Evolutionary conservation across 345 rosid species (phyloP).

Genomic region (Clarkia xantiana): DNA sequence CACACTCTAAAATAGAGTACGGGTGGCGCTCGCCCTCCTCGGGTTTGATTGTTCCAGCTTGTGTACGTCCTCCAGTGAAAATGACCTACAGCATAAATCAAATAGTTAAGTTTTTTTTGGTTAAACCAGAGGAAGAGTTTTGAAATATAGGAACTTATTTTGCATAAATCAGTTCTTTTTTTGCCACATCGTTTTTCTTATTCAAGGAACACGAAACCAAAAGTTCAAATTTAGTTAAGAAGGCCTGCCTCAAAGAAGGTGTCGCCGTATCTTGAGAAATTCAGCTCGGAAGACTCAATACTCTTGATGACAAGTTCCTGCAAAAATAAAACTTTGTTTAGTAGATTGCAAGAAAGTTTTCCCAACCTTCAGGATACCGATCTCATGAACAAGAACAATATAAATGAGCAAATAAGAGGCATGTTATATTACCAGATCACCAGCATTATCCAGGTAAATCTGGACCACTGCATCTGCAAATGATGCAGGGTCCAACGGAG

Average conservation of each 20-base stretch:
- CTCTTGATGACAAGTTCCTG: slow-evolving; percentile 89
- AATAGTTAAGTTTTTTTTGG: not conserved
- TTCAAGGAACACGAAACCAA: not conserved
- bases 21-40: slow-evolving; percentile 98
- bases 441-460: slow-evolving; percentile 95
- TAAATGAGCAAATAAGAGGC: not conserved
- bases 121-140: not conserved
- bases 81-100: slow-evolving; percentile 56
- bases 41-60: slow-evolving; percentile 89
- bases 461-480: slow-evolving; percentile 96
- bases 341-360: not conserved
- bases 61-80: slow-evolving; percentile 97
- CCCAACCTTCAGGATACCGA: too few species aligned
- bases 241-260: slow-evolving; percentile 57
- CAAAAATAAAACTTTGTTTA: slow-evolving; percentile 3
- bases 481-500: slow-evolving; percentile 96
- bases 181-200: too few species aligned
- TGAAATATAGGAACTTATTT: too few species aligned
- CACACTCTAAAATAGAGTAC: slow-evolving; percentile 78
- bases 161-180: too few species aligned
- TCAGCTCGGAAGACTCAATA: slow-evolving; percentile 81
- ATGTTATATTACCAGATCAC: slow-evolving; percentile 62
- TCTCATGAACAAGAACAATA: too few species aligned
- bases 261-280: slow-evolving; percentile 95
- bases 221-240: not conserved